Evolutionary conservation across 2,329 filamentous ascomycete species (phyloP).

Genomic region (Mollisia scopiformis): DNA sequence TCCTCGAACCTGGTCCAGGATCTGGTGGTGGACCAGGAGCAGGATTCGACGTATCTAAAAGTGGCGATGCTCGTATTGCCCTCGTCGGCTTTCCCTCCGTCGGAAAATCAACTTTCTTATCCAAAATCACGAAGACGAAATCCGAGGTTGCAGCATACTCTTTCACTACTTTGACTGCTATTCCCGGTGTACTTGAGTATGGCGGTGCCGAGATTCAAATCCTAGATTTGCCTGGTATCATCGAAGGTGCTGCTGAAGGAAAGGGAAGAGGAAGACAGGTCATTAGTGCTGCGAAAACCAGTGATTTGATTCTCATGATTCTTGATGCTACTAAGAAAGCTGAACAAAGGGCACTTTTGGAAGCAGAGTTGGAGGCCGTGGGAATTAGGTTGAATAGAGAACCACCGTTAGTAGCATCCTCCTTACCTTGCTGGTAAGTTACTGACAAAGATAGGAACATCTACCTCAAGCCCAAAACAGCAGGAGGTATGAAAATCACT

Average conservation of each 20-base stretch:
- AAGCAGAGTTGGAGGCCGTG: conserved; percentile 92
- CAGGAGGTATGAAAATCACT: conserved; percentile 98
- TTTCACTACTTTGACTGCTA: conserved; percentile 96
- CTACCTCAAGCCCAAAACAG: conserved; percentile 94
- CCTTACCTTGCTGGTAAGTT: background rate
- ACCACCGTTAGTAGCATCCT: conserved; percentile 67
- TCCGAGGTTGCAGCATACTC: conserved; percentile 95
- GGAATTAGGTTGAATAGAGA: conserved; percentile 92
- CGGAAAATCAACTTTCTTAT: conserved; percentile 98
- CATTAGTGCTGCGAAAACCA: conserved; percentile 97
- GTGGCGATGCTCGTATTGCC: conserved; percentile 93
- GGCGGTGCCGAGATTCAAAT: conserved; percentile 98
- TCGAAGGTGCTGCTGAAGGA: conserved; percentile 93
- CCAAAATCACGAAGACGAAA: conserved; percentile 97
- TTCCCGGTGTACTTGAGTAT: conserved; percentile 96
- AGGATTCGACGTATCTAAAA: conserved; percentile 95
- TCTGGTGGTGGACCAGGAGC: conserved; percentile 76
- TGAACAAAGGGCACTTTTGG: conserved; percentile 86
- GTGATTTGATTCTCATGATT: conserved; percentile 95
- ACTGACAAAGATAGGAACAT: conserved; percentile 72
- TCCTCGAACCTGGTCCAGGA: conserved; percentile 86
- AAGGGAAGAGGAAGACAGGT: conserved; percentile 96
- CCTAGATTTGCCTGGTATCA: conserved; percentile 96
- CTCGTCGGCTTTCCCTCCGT: conserved; percentile 99
- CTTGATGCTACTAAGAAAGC: conserved; percentile 95